These are phyloP conservation scores for Epichloe gansuensis DNA, from an alignment of 2,329 filamentous ascomycete species.

Conservation along the genomic window DNA sequence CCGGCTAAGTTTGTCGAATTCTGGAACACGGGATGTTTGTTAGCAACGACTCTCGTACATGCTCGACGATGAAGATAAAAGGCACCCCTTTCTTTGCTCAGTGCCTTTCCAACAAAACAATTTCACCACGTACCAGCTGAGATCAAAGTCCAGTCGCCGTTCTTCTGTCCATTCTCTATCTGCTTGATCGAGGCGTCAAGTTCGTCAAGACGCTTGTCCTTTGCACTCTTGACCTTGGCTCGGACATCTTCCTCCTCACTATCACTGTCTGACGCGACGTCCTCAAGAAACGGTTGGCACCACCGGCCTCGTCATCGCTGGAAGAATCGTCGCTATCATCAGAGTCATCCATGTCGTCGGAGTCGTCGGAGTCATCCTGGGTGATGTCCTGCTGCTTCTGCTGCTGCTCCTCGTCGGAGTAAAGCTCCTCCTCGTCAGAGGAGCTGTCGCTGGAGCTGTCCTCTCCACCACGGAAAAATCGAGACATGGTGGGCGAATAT, in stretches of 20 bases:
- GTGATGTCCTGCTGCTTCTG: slow-evolving; percentile 25
- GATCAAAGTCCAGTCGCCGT: slow-evolving; percentile 93
- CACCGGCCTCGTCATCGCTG: slow-evolving; percentile 55
- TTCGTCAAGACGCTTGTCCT: slow-evolving; percentile 94
- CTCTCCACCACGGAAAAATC: slow-evolving; percentile 85
- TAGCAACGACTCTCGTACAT: slow-evolving; percentile 4
- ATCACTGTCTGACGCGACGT: slow-evolving; percentile 61
- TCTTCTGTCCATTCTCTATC: slow-evolving; percentile 96
- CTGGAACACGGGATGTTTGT: slow-evolving; percentile 30
- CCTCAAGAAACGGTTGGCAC: slow-evolving; percentile 77
- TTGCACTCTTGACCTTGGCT: slow-evolving; percentile 88
- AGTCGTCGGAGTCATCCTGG: slow-evolving; percentile 23
- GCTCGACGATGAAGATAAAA: not conserved
- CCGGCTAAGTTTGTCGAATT: slow-evolving; percentile 89
- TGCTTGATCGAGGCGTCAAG: slow-evolving; percentile 77
- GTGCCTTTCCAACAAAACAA: not conserved
- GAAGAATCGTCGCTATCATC: slow-evolving; percentile 44
- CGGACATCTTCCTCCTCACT: slow-evolving; percentile 79
- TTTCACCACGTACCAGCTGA: slow-evolving; percentile 55
- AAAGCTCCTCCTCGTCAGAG: slow-evolving; percentile 94
- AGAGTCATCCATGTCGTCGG: slow-evolving; percentile 32
- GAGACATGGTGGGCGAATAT: slow-evolving; percentile 59
- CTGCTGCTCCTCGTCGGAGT: slow-evolving; percentile 40
- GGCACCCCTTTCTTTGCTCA: not conserved
- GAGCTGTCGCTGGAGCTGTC: slow-evolving; percentile 94